phyloP scores from a whole-genome alignment of 805 yeast species.

The Myxozyma sirexii region DNA sequence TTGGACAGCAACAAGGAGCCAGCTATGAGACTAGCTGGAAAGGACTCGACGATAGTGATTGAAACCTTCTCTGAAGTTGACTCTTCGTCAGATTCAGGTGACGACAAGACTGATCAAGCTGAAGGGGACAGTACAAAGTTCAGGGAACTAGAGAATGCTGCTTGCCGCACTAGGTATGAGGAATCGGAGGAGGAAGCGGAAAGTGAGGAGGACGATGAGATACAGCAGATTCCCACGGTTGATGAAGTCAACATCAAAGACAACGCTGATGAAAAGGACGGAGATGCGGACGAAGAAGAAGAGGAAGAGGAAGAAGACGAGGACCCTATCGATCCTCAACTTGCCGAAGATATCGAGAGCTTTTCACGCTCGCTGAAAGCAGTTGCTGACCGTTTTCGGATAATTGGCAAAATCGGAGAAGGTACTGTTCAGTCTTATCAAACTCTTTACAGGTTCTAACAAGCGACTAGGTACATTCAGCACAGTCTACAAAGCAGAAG shows the following conservation, averaged over 20 bases:
- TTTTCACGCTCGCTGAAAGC: slow-evolving; percentile 59
- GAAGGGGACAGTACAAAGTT: not conserved
- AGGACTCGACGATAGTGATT: slow-evolving; percentile 11
- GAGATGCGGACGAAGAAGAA: slow-evolving; percentile 9
- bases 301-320: slow-evolving; percentile 28
- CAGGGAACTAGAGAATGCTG: not conserved
- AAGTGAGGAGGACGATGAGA: slow-evolving; percentile 8
- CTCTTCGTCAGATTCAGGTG: not conserved
- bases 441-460: not conserved
- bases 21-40: not conserved
- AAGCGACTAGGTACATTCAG: slow-evolving; percentile 56
- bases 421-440: slow-evolving; percentile 21
- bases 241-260: too few species aligned
- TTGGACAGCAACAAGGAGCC: not conserved
- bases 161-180: not conserved
- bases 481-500: slow-evolving; percentile 64
- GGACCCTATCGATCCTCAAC: slow-evolving; percentile 46
- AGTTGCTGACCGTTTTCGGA: slow-evolving; percentile 51
- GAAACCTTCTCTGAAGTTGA: slow-evolving; percentile 1
- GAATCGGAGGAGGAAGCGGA: slow-evolving; percentile 10
- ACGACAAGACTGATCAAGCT: not conserved
- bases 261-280: slow-evolving; percentile 18
- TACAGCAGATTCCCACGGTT: too few species aligned
- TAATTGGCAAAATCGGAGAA: slow-evolving; percentile 65
- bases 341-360: slow-evolving; percentile 60